Percentiles rank a stretch among this genome's conserved stretches.
Evolutionary conservation across 2,329 filamentous ascomycete species (phyloP).

Genomic region (Trichophaea hybrida): DNA sequence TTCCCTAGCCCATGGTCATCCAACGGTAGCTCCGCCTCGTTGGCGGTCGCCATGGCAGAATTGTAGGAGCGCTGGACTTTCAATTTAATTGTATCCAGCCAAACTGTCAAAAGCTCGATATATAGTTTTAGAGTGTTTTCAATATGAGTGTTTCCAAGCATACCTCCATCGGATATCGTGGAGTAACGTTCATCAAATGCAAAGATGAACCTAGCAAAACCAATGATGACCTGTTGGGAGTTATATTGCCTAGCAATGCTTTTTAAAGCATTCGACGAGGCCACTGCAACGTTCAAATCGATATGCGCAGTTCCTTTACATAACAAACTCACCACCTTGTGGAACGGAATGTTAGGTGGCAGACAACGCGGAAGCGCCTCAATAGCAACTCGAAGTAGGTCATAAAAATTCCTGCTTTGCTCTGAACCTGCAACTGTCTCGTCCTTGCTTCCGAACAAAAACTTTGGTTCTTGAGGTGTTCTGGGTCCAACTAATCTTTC

Average conservation of each 20-base stretch:
- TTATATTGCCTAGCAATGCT: slow-evolving; percentile 79
- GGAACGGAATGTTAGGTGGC: slow-evolving; percentile 80
- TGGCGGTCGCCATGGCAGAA: slow-evolving; percentile 44
- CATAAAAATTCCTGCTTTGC: slow-evolving; percentile 87
- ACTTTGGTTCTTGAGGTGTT: slow-evolving; percentile 86
- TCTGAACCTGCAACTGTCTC: slow-evolving; percentile 60
- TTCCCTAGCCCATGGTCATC: slow-evolving; percentile 21
- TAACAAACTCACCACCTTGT: slow-evolving; percentile 80
- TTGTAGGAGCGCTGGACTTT: slow-evolving; percentile 51
- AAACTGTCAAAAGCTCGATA: slow-evolving; percentile 84
- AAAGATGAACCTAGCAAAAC: slow-evolving; percentile 94
- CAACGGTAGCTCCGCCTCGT: slow-evolving; percentile 35
- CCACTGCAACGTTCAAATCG: slow-evolving; percentile 77
- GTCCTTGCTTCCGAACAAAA: slow-evolving; percentile 75
- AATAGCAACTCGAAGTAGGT: slow-evolving; percentile 85
- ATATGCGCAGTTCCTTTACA: slow-evolving; percentile 96
- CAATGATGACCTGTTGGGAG: slow-evolving; percentile 89
- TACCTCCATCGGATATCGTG: slow-evolving; percentile 93
- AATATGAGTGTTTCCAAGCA: slow-evolving; percentile 86
- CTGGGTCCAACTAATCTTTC: slow-evolving; percentile 91
- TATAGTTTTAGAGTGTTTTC: slow-evolving; percentile 87
- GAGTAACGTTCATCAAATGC: slow-evolving; percentile 96
- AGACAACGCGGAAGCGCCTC: slow-evolving; percentile 90
- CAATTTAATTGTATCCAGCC: slow-evolving; percentile 90
- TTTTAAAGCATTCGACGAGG: slow-evolving; percentile 83